Evolutionary conservation across 495 filamentous ascomycete genomes (phyloP), one percentile per base, ranked within the genome.

Genomic region (Podospora australis): DNA sequence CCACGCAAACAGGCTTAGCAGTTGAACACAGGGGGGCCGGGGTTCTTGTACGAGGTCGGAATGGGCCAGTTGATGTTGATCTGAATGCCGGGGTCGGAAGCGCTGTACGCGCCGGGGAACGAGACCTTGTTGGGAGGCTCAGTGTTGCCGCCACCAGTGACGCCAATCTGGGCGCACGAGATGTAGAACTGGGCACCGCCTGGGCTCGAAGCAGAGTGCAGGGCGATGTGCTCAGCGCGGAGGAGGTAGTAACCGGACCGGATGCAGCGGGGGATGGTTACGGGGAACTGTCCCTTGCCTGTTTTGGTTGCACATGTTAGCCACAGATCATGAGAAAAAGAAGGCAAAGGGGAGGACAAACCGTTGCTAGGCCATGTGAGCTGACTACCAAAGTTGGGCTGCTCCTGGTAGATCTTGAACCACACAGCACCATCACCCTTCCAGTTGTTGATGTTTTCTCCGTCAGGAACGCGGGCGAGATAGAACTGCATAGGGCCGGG

Each of bases 191-290:
- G 62, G 7, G 79, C 75, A 1, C 73, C 75, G 1, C 69, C 70
- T 4, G 55, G 48, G 6, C 56, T 53, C 28, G 50, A 49, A 7
- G 77, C 78, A 19, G 47, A 50, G 53, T 80, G 75, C 9, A 79
- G 63, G 11, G 64, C 78, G 42, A 82, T 72, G 48, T 80, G 76
- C 63, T 83, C 80, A 13, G 72, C 74, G 21, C 79, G 73, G 26
- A 82, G 60, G 14, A 84, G 74, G 48, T 83, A 83, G 50, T 75
- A 64, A 25, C 78, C 79, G 0, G 70, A 49, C 2, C 68, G 64
- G 42, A 78, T 70, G 49, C 68, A 70, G 7, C 54, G 51, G 0
- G 77, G 78, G 44, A 79, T 73, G 44, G 57, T 71, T 26, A 60
- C 57, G 10, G 48, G 13, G 50, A 65, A 61, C 19, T 64, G 49